Evolutionary conservation across 257 asterid genomes (phyloP), one percentile per base, ranked within the genome.

Genomic region (Solanum verrucosum): DNA sequence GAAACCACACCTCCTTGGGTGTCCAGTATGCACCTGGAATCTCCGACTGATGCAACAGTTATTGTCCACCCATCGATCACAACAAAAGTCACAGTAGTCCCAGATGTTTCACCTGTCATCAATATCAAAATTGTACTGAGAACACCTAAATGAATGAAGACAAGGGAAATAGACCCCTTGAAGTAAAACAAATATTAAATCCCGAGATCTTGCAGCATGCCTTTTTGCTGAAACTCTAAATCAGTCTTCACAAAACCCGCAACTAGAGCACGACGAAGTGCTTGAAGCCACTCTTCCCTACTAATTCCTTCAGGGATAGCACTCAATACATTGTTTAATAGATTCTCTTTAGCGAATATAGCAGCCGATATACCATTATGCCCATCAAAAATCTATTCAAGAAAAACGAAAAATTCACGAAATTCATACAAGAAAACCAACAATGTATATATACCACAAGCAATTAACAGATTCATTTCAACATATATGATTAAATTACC

Each of bases 361-460:
- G 99, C 99, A 86, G 99, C 99, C n/a, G 99, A 95, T 91, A 92
- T 93, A 86, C 99, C 99, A 87, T 97, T 96, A 88, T 97, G 99
- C 83, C 99, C 99, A 92, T 97, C 99, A 90, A 97, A 97, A 83
- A 97, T 93, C 98, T 95, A 90, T 10, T 46, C 73, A 85, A 37
- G 20, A 52, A 63, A 75, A 89, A 84, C 83, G 52, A 83, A 89
- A 89, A 79, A 59, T 35, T 88, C 85, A 88, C 67, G 20, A 59
- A 82, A 70, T 46, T 7, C 29, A 85, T 40, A 82, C 15, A 34
- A 21, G 38, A 42, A 60, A 23, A 86, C 71, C 9, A 31, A 27
- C 87, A 88, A 73, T 63, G 9, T 9, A 75, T 37, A n/a, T 13
- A 44, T 44, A 86, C 67, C 33, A 27, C 40, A 73, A 33, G 13